Conservation (phyloP, 257 asterid species). For the Solanum ahanhuiri region DNA sequence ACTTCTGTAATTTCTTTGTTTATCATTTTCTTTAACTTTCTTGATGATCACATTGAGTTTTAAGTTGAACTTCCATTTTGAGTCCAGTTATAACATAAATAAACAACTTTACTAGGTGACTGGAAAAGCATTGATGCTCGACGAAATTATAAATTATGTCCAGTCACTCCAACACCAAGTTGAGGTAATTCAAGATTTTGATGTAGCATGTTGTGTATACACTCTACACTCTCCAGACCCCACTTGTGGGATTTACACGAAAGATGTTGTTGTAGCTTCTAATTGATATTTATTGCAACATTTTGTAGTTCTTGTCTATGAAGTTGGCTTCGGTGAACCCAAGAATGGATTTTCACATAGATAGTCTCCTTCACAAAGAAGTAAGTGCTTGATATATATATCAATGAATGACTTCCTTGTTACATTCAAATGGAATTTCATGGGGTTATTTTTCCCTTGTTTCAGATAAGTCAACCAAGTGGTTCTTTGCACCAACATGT, state of each 20-base stretch:
- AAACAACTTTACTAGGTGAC: slow-evolving; percentile 46
- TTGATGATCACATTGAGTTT: background rate
- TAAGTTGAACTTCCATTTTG: background rate
- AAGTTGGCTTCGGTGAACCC: slow-evolving; percentile 83
- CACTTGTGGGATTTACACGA: background rate
- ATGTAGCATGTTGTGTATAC: background rate
- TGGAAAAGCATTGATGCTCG: slow-evolving; percentile 93
- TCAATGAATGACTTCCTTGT: background rate
- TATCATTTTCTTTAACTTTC: background rate
- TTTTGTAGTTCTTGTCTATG: slow-evolving; percentile 77
- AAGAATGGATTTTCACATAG: slow-evolving; percentile 49
- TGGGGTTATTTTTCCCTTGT: background rate
- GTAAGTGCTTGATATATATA: slow-evolving; percentile 19
- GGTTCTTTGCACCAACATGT: slow-evolving; percentile 33
- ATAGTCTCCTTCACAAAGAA: slow-evolving; percentile 43
- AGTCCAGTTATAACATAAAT: background rate
- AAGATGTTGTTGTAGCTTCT: background rate
- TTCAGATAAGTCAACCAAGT: slow-evolving; percentile 51
- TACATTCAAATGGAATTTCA: background rate
- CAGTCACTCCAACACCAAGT: slow-evolving; percentile 93
- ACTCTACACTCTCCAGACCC: background rate
- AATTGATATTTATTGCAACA: background rate
- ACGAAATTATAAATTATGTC: slow-evolving; percentile 88
- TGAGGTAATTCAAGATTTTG: slow-evolving; percentile 42
- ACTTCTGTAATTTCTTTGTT: background rate